Conservation (phyloP, 2,329 filamentous ascomycete species). For the Colletotrichum agaves region DNA sequence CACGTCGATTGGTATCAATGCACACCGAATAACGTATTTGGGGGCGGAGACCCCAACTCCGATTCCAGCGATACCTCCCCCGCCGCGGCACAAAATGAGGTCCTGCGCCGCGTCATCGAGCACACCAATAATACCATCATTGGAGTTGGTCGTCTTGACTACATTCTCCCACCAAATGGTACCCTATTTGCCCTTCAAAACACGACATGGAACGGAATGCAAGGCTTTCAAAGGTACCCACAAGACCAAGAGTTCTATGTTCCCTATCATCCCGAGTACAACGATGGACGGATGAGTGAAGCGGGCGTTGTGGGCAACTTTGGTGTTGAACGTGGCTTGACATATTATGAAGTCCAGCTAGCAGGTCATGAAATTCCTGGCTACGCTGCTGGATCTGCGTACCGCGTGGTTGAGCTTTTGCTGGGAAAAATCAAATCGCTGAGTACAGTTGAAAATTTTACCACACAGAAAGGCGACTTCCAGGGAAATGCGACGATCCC, state of each 20-base stretch:
- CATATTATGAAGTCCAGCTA: constrained; percentile 36
- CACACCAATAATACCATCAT: constrained; percentile 48
- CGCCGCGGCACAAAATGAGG: constrained; percentile 28
- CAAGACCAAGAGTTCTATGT: constrained; percentile 25
- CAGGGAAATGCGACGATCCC: not conserved
- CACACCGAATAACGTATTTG: constrained; percentile 42
- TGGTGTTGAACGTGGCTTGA: constrained; percentile 37
- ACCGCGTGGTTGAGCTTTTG: constrained; percentile 44
- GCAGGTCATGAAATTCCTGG: constrained; percentile 43
- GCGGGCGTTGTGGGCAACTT: constrained; percentile 34
- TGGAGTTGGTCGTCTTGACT: constrained; percentile 53
- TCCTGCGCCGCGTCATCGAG: constrained; percentile 44
- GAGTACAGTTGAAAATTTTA: constrained; percentile 23
- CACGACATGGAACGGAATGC: constrained; percentile 75
- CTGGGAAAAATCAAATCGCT: constrained; percentile 42
- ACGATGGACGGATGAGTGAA: constrained; percentile 23
- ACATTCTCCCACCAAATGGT: constrained; percentile 70
- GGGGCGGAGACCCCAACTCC: constrained; percentile 31
- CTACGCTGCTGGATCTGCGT: constrained; percentile 43
- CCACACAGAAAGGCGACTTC: constrained; percentile 9
- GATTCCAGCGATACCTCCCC: constrained; percentile 26
- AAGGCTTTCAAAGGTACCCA: constrained; percentile 69
- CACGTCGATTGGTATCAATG: constrained; percentile 45
- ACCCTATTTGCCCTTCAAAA: constrained; percentile 74
- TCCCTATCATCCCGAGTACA: constrained; percentile 46